Conservation (phyloP, 371 early-diverging fungal genomes). For the Apophysomyces elegans region DNA sequence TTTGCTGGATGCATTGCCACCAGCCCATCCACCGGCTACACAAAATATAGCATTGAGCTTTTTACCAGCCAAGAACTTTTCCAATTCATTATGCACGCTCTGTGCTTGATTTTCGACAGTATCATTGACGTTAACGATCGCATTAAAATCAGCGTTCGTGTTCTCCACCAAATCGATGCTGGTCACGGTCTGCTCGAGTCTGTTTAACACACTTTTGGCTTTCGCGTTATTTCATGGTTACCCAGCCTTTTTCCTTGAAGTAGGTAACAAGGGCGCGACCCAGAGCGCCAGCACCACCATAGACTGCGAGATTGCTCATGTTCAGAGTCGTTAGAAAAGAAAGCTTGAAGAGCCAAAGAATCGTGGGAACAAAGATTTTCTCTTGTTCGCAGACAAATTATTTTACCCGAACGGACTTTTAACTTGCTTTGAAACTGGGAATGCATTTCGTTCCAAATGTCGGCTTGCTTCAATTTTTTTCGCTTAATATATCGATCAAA, state of each 20-base stretch:
- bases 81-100: conserved; percentile 47
- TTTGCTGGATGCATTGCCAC: conserved; percentile 82
- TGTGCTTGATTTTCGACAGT: conserved; percentile 66
- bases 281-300: conserved; percentile 92
- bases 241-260: conserved; percentile 79
- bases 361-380: background rate
- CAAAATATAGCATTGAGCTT: conserved; percentile 87
- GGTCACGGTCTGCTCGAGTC: conserved; percentile 64
- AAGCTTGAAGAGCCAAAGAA: background rate
- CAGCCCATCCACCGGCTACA: conserved; percentile 97
- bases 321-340: background rate
- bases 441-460: too few species aligned
- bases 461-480: too few species aligned
- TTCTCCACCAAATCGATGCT: conserved; percentile 81
- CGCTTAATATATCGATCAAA: too few species aligned
- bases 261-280: conserved; percentile 76
- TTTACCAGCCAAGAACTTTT: conserved; percentile 33
- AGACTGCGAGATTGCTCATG: conserved; percentile 77
- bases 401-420: too few species aligned
- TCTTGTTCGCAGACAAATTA: too few species aligned
- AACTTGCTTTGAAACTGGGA: too few species aligned
- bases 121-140: conserved; percentile 54
- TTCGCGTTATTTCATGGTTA: conserved; percentile 31
- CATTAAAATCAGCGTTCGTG: conserved; percentile 73
- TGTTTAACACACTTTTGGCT: background rate